Evolutionary conservation across 495 filamentous ascomycete genomes (phyloP).

Genomic region (Penicillium steckii): DNA sequence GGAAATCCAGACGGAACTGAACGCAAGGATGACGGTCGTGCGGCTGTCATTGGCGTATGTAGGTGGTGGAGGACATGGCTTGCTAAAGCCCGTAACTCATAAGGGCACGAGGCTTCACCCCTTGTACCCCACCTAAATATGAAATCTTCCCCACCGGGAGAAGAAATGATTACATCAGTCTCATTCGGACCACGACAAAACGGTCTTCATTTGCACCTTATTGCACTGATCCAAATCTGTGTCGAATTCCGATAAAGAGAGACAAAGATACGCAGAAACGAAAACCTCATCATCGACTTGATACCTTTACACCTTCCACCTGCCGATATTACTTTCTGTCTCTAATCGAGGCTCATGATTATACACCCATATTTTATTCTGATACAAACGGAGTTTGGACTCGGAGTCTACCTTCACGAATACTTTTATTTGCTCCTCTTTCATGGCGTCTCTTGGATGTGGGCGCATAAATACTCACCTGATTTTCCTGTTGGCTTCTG

Average conservation of each 20-base stretch:
- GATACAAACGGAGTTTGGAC: slow-evolving; percentile 16
- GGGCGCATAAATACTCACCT: slow-evolving; percentile 8
- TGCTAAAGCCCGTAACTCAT: slow-evolving; percentile 34
- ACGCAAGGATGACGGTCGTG: slow-evolving; percentile 58
- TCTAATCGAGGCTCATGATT: slow-evolving; percentile 7
- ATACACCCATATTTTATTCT: slow-evolving; percentile 10
- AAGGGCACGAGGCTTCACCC: slow-evolving; percentile 1
- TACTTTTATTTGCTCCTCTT: neutral
- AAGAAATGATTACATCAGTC: neutral
- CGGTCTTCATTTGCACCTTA: neutral
- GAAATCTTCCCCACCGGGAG: neutral
- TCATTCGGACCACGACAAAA: neutral
- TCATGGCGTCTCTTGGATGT: slow-evolving; percentile 8
- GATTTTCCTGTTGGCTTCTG: neutral
- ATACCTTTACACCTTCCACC: neutral
- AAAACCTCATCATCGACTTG: neutral
- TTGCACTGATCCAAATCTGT: neutral
- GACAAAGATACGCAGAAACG: neutral
- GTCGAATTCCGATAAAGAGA: neutral
- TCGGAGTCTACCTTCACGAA: neutral
- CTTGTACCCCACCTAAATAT: neutral
- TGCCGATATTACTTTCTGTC: slow-evolving; percentile 12
- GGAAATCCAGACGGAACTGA: slow-evolving; percentile 65
- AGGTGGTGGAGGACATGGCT: slow-evolving; percentile 64
- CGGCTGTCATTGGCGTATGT: slow-evolving; percentile 58